Base-by-base conservation (phyloP, 129 eudicot genomes). In the Centrapalus pauciflorus region DNA sequence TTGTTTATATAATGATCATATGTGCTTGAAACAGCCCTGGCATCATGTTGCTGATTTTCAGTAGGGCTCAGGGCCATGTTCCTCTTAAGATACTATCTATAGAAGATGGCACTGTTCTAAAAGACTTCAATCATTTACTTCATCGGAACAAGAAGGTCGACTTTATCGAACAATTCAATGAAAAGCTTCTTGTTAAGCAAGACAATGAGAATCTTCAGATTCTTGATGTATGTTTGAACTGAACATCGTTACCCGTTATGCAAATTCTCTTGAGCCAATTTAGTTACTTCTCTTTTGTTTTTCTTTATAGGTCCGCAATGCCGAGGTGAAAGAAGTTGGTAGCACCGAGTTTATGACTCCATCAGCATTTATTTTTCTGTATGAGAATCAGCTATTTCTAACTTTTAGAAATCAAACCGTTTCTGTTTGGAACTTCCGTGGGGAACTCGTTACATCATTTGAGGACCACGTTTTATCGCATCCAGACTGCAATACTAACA, bases 101-200 rank as follows among this genome's bases (percentile, higher is more conserved):
- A 41, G 77, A 77, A 56, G 81, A 77, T 45, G 81, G 81, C 38
- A 77, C 81, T 0, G 73, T 81, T 72, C 69, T 81, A 10, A 76
- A 77, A 54, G 73, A 66, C 27, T 81, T 81, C 69, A 72, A 81
- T 55, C 82, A 81, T 25, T 52, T 76, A 7, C 74, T 81, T 27
- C 82, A 72, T 63, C 82, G 79, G 9, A 81, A 76, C 66, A 75
- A 70, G 37, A 81, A 81, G 79, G 79, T 77, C 63, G 82, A 81
- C 51, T 77, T 77, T 61, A 73, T 81, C 7, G 85, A 76, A 49
- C 82, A 76, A 37, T 76, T 71, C 63, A 76, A 76, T 51, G 85
- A 76, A 80, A 81, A 77, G 75, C 78, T 82, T 61, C 74, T 82
- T 49, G 83, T 82, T 56, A 82, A 82, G 77, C 86, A 81, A 67